Conservation (phyloP, 768 basidiomycete genomes). For the Hemileccinum rubropunctum region DNA sequence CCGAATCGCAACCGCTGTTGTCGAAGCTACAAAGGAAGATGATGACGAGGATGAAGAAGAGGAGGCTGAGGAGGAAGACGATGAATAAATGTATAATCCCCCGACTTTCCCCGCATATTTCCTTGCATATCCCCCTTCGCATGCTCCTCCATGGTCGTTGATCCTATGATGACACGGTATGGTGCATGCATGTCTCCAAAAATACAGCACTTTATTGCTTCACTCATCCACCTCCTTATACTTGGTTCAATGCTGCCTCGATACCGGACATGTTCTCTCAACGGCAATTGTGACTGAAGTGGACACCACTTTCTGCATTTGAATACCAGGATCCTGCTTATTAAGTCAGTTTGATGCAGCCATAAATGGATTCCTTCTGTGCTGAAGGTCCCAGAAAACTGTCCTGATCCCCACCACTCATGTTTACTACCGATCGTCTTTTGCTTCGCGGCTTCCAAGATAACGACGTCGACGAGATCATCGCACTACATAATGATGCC, state of each 20-base stretch:
- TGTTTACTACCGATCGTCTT: slow-evolving; percentile 28
- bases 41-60: slow-evolving; percentile 73
- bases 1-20: slow-evolving; percentile 88
- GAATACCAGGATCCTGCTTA: no score
- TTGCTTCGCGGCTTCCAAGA: slow-evolving; percentile 20
- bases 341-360: no score
- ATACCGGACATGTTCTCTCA: no score
- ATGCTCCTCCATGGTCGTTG: slow-evolving; percentile 20
- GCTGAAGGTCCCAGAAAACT: no score
- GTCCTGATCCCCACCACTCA: background rate
- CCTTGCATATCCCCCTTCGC: slow-evolving; percentile 19
- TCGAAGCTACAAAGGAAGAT: slow-evolving; percentile 72
- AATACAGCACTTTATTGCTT: slow-evolving; percentile 27
- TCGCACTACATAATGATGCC: slow-evolving; percentile 23
- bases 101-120: background rate
- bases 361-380: no score
- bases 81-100: slow-evolving; percentile 26
- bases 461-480: slow-evolving; percentile 15
- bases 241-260: no score
- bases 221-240: slow-evolving; percentile 1
- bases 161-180: slow-evolving; percentile 40
- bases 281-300: no score
- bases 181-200: slow-evolving; percentile 32
- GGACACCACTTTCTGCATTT: no score
- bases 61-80: slow-evolving; percentile 59